Base-by-base conservation (phyloP, 2,329 filamentous ascomycete genomes). In the Diplodia seriata region DNA sequence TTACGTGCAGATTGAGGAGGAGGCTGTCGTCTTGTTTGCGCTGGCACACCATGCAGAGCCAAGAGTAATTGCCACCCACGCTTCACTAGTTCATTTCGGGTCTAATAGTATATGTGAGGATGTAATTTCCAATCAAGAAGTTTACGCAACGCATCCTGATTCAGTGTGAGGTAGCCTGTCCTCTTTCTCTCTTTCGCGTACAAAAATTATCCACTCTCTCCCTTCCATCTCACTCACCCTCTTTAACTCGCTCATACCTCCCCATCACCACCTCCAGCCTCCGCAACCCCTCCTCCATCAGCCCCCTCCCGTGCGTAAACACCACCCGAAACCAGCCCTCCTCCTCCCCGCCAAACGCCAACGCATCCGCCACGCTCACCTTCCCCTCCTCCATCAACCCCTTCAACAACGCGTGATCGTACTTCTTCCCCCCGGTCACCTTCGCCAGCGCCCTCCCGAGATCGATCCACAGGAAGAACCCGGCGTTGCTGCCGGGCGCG, bases 391-490 rank as follows among this genome's bases (percentile, higher is more conserved):
- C 69, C 51, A 81, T 57, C 68, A 84, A 73, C 12, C 73, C 73
- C 49, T 79, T 73, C 70, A 80, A 76, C 8, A 78, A 71, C 26
- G 57, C 73, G 9, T 75, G 71, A 31, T 73, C 72, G 12, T 76
- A 63, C 18, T 5, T 11, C 33, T 40, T 43, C 5, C 7, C 2
- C 4, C 20, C 55, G 0, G 36, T 26, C 3, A 15, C 49, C 8
- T 6, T 72, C 68, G 4, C 69, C 63, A 38, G 38, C 53, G 26
- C 57, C n/a, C 38, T 62, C 36, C 1, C 76, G 15, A 77, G 70
- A 68, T 84, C 78, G 15, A 81, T 72, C 74, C 81, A 84, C 4
- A 84, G 67, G 68, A 83, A 84, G 70, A 84, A 83, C 0, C 80
- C 82, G 15, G 82, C 81, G 69, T 82, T 82, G 23, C 75, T 74